These are phyloP conservation scores for Chlamydomonas incerta DNA, from an alignment of 139 green algal species.

Conservation along the genomic window DNA sequence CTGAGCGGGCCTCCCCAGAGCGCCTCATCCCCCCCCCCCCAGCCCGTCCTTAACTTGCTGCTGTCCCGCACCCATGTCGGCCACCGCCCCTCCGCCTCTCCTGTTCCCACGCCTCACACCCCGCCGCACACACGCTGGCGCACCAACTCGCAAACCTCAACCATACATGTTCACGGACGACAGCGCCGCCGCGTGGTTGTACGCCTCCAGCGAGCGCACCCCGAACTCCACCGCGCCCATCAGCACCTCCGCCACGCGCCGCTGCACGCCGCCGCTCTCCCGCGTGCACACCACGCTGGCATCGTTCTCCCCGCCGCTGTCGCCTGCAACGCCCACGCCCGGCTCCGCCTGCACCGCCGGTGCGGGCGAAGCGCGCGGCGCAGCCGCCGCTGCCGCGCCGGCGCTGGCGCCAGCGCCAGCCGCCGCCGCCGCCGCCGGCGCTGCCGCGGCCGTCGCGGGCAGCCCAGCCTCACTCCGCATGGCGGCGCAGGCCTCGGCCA, in stretches of 20 bases:
- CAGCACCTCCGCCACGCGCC: slow-evolving; percentile 34
- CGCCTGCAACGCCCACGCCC: not conserved
- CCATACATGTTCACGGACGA: not conserved
- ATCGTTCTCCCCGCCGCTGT: slow-evolving; percentile 1
- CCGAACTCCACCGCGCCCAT: slow-evolving; percentile 20
- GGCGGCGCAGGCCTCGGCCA: slow-evolving; percentile 6
- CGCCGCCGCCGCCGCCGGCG: not conserved
- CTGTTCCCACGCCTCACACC: too few relatives aligned
- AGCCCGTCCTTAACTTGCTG: too few relatives aligned
- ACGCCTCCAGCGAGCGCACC: slow-evolving; percentile 28
- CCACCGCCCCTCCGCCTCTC: too few relatives aligned
- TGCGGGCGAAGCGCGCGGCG: too few relatives aligned
- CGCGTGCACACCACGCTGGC: slow-evolving; percentile 16
- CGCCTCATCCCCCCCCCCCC: too few relatives aligned
- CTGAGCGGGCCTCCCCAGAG: too few relatives aligned
- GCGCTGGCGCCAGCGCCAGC: too few relatives aligned
- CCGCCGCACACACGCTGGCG: too few relatives aligned
- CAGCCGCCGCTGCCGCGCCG: not conserved
- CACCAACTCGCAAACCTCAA: too few relatives aligned
- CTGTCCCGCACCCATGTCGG: too few relatives aligned
- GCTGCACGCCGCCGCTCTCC: slow-evolving; percentile 26
- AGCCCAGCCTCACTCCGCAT: slow-evolving; percentile 25
- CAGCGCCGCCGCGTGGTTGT: slow-evolving; percentile 28
- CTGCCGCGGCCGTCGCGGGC: not conserved
- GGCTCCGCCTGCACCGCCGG: not conserved